These are phyloP conservation scores for Pulveroboletus sp. DNA, from an alignment of 768 basidiomycete species.

Conservation along the genomic window DNA sequence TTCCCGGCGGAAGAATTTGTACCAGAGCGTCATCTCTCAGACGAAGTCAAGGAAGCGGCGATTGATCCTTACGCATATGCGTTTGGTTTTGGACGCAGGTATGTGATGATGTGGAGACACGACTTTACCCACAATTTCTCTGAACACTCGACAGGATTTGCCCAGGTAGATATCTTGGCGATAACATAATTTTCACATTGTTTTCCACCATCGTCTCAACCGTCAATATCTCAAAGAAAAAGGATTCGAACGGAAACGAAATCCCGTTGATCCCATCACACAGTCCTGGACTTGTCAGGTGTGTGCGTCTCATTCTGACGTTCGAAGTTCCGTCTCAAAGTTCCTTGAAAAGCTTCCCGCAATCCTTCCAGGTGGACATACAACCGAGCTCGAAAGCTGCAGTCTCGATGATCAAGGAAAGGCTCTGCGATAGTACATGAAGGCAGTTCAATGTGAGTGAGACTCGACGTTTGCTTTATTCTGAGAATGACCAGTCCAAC, in stretches of 20 bases:
- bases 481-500: not conserved
- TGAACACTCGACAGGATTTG: slow-evolving; percentile 4
- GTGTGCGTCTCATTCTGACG: not conserved
- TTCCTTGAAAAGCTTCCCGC: slow-evolving; percentile 8
- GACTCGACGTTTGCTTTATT: not conserved
- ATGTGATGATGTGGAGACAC: not conserved
- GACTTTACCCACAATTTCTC: not conserved
- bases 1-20: slow-evolving; percentile 13
- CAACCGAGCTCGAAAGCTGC: slow-evolving; percentile 7
- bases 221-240: slow-evolving; percentile 7
- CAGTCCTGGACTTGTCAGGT: slow-evolving; percentile 13
- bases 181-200: slow-evolving; percentile 10
- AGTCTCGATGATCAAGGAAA: slow-evolving; percentile 6
- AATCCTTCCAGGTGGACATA: slow-evolving; percentile 7
- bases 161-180: slow-evolving; percentile 10
- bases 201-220: slow-evolving; percentile 8
- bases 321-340: too few relatives aligned
- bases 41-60: slow-evolving; percentile 5
- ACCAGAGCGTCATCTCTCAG: slow-evolving; percentile 12
- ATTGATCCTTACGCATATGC: slow-evolving; percentile 9
- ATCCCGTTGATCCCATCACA: slow-evolving; percentile 1
- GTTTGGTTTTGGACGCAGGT: slow-evolving; percentile 17
- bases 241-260: slow-evolving; percentile 5
- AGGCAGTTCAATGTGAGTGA: not conserved
- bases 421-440: not conserved